These are phyloP conservation scores for Eucalyptus polybractea DNA, from an alignment of 345 rosid species.

Conservation along the genomic window DNA sequence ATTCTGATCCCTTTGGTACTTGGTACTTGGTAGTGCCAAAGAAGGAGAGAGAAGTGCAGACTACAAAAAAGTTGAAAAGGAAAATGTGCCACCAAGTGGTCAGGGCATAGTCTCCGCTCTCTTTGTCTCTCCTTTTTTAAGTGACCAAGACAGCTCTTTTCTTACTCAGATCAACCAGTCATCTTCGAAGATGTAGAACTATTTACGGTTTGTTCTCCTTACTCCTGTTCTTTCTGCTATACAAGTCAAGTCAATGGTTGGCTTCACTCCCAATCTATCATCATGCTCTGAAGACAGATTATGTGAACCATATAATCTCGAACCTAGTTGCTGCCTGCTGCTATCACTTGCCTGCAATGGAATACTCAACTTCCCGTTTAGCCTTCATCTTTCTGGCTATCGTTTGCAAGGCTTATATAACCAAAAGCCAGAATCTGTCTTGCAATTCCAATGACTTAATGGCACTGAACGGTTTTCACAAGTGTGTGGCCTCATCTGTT, in stretches of 20 bases:
- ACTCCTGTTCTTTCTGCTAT: too few species aligned
- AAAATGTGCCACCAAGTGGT: not conserved
- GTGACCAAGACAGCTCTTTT: not conserved
- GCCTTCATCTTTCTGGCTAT: not conserved
- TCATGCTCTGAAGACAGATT: not conserved
- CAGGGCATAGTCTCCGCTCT: not conserved
- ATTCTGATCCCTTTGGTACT: not conserved
- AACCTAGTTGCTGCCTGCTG: not conserved
- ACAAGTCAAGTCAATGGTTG: not conserved
- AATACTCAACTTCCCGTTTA: not conserved
- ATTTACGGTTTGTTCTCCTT: not conserved
- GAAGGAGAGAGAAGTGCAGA: not conserved
- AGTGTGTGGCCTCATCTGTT: not conserved
- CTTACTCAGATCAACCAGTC: not conserved
- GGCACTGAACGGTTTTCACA: not conserved
- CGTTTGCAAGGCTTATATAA: not conserved
- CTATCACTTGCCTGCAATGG: not conserved
- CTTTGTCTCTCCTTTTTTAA: not conserved
- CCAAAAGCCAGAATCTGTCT: not conserved
- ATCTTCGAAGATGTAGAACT: not conserved
- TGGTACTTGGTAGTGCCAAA: not conserved
- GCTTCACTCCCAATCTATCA: not conserved
- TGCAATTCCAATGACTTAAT: constrained; percentile 1
- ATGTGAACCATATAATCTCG: not conserved
- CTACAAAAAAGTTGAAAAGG: not conserved